Evolutionary conservation across 768 basidiomycete species (phyloP).

Genomic region (Mrakia hoshinonis): DNA sequence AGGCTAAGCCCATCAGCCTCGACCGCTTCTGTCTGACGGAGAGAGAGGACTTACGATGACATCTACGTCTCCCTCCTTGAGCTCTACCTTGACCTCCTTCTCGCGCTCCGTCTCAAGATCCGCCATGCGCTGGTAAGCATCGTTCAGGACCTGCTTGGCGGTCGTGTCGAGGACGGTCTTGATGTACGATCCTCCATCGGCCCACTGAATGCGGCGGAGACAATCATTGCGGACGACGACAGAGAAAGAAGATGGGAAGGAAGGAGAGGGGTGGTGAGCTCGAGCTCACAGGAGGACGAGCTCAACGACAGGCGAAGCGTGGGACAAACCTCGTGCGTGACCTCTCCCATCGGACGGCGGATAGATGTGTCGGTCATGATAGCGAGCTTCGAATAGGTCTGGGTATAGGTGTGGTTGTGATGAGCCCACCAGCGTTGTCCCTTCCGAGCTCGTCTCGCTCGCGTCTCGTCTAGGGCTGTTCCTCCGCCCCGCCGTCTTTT

Average conservation of each 20-base stretch:
- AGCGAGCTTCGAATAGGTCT: too few species aligned
- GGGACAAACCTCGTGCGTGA: conserved; percentile 11
- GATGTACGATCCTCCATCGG: conserved; percentile 17
- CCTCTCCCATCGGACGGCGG: conserved; percentile 10
- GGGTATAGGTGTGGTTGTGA: neutral
- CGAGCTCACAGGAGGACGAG: neutral
- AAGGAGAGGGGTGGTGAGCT: conserved; percentile 5
- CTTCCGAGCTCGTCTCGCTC: neutral
- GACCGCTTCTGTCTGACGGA: too few species aligned
- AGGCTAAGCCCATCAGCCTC: too few species aligned
- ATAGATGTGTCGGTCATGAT: neutral
- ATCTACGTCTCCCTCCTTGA: conserved; percentile 6
- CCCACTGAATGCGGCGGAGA: neutral
- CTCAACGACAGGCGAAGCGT: neutral
- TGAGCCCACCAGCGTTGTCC: neutral
- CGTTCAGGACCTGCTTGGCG: neutral
- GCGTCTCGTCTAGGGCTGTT: neutral
- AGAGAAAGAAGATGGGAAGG: neutral
- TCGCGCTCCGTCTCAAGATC: neutral
- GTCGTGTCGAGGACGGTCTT: conserved; percentile 6
- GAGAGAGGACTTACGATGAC: neutral
- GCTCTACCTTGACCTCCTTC: neutral
- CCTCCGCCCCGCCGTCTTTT: neutral
- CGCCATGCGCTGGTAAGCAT: neutral
- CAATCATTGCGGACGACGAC: neutral